phyloP scores from a whole-genome alignment of 1,284 basidiomycete genomes.

The Pseudozyma pruni region DNA sequence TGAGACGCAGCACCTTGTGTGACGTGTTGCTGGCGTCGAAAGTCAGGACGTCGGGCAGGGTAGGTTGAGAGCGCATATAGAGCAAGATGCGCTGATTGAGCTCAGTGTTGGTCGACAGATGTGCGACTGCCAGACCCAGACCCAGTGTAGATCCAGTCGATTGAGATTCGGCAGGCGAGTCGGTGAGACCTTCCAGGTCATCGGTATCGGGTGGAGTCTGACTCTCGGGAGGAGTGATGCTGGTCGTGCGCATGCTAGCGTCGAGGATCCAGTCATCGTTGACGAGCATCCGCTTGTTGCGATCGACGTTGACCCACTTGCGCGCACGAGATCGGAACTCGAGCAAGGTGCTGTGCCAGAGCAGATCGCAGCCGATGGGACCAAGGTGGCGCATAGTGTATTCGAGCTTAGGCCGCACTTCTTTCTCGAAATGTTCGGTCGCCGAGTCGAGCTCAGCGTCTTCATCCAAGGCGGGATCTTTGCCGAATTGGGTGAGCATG shows the following conservation, averaged over 20 bases:
- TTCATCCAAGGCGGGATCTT: constrained; percentile 1
- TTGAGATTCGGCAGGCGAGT: background rate
- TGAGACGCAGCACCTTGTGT: constrained; percentile 43
- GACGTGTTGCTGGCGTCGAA: constrained; percentile 22
- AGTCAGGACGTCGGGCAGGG: constrained; percentile 16
- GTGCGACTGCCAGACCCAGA: constrained; percentile 8
- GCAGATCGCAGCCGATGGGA: constrained; percentile 45
- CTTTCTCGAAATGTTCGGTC: constrained; percentile 22
- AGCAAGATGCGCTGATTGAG: constrained; percentile 31
- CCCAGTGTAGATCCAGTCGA: constrained; percentile 1
- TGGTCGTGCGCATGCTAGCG: constrained; percentile 9
- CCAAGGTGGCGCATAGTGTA: constrained; percentile 42
- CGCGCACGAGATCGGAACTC: constrained; percentile 28
- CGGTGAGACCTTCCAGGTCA: background rate
- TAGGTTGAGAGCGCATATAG: constrained; percentile 20
- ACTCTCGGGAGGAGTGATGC: background rate
- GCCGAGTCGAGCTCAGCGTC: constrained; percentile 10
- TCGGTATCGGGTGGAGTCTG: constrained; percentile 1
- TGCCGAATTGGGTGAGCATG: constrained; percentile 16
- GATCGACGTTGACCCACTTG: constrained; percentile 17
- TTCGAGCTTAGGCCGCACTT: constrained; percentile 41
- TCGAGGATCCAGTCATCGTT: constrained; percentile 33
- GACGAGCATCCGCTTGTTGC: constrained; percentile 20
- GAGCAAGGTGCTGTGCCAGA: constrained; percentile 46
- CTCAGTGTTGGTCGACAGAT: constrained; percentile 25